Conservation (phyloP, 345 rosid species). For the Rubroshorea leprosula region DNA sequence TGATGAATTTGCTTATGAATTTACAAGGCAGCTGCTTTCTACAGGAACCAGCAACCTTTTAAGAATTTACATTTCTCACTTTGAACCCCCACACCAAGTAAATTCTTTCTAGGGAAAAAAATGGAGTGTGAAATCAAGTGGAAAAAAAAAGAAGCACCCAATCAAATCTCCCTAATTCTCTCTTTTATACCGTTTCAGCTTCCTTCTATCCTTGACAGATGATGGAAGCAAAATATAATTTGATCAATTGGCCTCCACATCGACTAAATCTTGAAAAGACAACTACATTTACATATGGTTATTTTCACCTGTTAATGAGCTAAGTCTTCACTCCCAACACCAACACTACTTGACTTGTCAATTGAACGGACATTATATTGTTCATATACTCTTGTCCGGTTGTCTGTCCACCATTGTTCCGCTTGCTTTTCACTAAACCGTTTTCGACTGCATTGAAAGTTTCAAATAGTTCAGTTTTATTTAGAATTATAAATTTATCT, state of each 20-base stretch:
- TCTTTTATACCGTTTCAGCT: conserved; percentile 21
- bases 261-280: conserved; percentile 16
- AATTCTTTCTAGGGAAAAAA: conserved; percentile 20
- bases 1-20: too few relatives aligned
- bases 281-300: conserved; percentile 29
- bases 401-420: conserved; percentile 96
- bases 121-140: conserved; percentile 13
- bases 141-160: conserved; percentile 10
- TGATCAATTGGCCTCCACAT: conserved; percentile 25
- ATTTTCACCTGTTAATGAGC: conserved; percentile 31
- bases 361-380: conserved; percentile 74
- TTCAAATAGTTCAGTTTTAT: conserved; percentile 5
- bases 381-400: conserved; percentile 79
- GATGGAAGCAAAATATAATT: conserved; percentile 23
- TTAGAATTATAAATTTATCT: conserved; percentile 1
- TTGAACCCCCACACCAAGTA: conserved; percentile 30
- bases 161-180: conserved; percentile 24
- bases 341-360: conserved; percentile 75
- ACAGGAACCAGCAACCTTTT: too few relatives aligned
- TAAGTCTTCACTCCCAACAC: conserved; percentile 74
- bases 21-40: too few relatives aligned
- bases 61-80: too few relatives aligned
- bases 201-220: conserved; percentile 7
- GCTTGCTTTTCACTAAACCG: conserved; percentile 94
- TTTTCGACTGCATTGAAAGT: conserved; percentile 65